These are phyloP conservation scores for Chalaropsis ovoidea DNA, from an alignment of 2,329 filamentous ascomycete species.

Conservation along the genomic window DNA sequence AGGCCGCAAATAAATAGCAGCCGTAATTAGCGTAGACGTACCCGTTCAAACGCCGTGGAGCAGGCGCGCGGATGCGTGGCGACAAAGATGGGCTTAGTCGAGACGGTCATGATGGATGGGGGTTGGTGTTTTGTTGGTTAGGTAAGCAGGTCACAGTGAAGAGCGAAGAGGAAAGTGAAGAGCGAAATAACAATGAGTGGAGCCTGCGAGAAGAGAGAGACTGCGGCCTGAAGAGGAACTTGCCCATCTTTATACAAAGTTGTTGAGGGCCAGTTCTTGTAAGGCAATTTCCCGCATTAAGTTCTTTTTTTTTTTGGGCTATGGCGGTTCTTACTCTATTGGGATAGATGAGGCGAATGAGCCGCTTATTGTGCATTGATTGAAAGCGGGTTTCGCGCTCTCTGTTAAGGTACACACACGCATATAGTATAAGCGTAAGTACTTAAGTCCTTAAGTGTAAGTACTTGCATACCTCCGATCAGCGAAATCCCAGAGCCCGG, in stretches of 20 bases:
- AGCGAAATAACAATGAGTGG: constrained; percentile 4
- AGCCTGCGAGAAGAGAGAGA: background rate
- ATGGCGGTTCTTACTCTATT: background rate
- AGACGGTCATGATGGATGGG: constrained; percentile 43
- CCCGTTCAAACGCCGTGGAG: constrained; percentile 93
- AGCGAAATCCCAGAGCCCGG: background rate
- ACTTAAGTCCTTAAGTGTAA: too few relatives aligned
- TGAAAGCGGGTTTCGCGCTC: background rate
- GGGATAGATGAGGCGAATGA: constrained; percentile 1
- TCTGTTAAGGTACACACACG: background rate
- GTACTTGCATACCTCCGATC: too few relatives aligned
- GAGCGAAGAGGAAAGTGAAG: constrained; percentile 12
- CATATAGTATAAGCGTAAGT: too few relatives aligned
- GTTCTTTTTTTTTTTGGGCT: background rate
- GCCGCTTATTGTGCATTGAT: background rate
- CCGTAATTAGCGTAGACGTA: constrained; percentile 36
- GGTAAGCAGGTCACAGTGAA: constrained; percentile 26
- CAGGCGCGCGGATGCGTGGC: constrained; percentile 90
- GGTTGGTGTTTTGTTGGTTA: background rate
- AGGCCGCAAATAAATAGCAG: constrained; percentile 17
- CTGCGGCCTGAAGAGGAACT: background rate
- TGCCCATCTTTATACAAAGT: constrained; percentile 1
- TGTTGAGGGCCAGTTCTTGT: background rate
- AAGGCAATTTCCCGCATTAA: background rate
- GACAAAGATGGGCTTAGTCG: constrained; percentile 66